These are phyloP conservation scores for Theileria parva DNA, from an alignment of 169 alveolate species.

Conservation along the genomic window DNA sequence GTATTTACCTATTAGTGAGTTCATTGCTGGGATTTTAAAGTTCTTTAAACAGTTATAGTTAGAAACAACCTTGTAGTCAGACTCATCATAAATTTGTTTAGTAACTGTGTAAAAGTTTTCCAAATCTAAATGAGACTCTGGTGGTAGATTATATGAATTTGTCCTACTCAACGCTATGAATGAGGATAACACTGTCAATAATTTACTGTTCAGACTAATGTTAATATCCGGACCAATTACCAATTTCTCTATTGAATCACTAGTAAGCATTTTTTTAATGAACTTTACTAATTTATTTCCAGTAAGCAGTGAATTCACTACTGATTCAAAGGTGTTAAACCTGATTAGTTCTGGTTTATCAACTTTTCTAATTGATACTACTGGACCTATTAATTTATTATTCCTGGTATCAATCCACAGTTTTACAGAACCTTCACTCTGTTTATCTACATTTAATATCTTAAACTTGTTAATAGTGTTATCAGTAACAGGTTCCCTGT, in stretches of 20 bases:
- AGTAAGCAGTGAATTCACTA: not conserved
- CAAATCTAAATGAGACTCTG: not conserved
- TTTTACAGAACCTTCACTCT: not conserved
- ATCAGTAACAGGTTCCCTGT: not conserved
- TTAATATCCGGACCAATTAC: not conserved
- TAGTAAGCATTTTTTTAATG: not conserved
- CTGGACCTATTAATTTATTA: not conserved
- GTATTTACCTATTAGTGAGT: not conserved
- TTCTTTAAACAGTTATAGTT: not conserved
- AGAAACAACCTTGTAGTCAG: not conserved
- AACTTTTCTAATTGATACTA: constrained; percentile 29
- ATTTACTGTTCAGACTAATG: not conserved
- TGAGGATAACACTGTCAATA: constrained; percentile 2
- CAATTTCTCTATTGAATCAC: not conserved
- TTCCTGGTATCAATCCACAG: constrained; percentile 13
- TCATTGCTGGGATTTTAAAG: constrained; percentile 13
- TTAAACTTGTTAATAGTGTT: not conserved
- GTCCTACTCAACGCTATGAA: constrained; percentile 1
- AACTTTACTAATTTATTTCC: not conserved
- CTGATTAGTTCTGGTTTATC: not conserved
- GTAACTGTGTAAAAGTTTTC: not conserved
- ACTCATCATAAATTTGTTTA: not conserved
- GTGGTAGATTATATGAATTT: not conserved
- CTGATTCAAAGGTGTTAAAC: not conserved
- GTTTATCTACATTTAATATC: constrained; percentile 22